Evolutionary conservation across 2,329 filamentous ascomycete genomes (phyloP), one percentile per base, ranked within the genome.

Genomic region (Corniculantispora saksenae): DNA sequence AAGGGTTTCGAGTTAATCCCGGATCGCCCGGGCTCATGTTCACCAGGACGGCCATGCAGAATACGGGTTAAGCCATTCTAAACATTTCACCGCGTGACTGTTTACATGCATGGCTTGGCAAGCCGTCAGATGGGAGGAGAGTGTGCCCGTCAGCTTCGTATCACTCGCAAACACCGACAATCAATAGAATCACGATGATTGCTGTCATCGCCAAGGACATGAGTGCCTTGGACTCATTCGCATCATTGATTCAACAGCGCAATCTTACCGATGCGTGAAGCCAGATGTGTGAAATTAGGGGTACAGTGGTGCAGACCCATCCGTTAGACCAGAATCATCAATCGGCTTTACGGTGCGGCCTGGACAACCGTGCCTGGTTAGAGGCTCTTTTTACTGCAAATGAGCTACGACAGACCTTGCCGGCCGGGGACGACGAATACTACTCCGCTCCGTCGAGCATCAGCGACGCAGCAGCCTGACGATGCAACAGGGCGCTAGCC

Each of bases 401-500:
- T n/a, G 17, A 45, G 55, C 47, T 58, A 40, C 55, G 23, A 58
- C 23, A 58, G 19, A 21, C 25, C n/a, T 38, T 57, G 55, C 55
- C 55, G 43, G 55, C 55, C 38, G 38, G 38, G 5, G 23, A 43
- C 23, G 38, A 19, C 3, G 38, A 43, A 6, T 43, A 19, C 38
- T 43, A 3, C 38, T 43, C 38, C 17, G 38, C 12, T 19, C 10
- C 40, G n/a, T 45, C 23, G 15, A 15, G 32, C 15, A 25, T 25
- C 43, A 58, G 25, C 32, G 29, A 40, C 45, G 58, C 47, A 38
- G 45, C 38, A 29, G 23, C 57, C 23, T 61, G 47, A 10, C 48
- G 59, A 45, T 54, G 47, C 25, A 32, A 35, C 51, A 63, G 27
- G 50, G 48, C 27, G 21, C 60, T 63, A 63, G 60, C 47, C 40